Evolutionary conservation across 768 basidiomycete species (phyloP), one percentile per base, ranked within the genome.

Genomic region (Rhizopogon vulgaris): DNA sequence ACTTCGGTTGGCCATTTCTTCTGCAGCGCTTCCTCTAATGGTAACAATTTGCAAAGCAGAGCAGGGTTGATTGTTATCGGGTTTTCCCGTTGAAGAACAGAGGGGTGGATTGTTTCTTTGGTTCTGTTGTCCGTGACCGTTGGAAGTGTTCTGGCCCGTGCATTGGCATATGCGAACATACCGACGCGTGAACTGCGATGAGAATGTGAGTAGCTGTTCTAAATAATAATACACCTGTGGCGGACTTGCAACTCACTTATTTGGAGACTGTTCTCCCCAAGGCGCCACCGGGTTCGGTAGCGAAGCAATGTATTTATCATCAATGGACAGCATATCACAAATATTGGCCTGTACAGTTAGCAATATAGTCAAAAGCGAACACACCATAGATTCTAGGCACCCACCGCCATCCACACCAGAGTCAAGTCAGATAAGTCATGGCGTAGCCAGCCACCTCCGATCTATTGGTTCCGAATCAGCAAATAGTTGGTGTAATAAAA

Each of bases 341-440:
- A 87, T 66, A 54, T 85, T 77, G 4, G 82, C 77, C 84, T 85
- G 54, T 10, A 18, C 22, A 28, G 27, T 36, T 18, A 37, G 32
- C 12, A 3, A 50, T 34, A 5, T 5, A 6, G 32, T 38, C 7
- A 32, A 15, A 52, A 15, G 14, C 8, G 18, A 41, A 12, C 43
- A 14, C 15, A 41, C 4, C 34, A 18, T 27, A 49, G 11, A 34
- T n/a, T 45, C 9, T 30, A 25, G 38, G 4, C n/a, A 72, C 77
- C 34, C 58, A 84, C 82, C 49, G 73, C 73, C 80, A 85, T 84
- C 84, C 83, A 85, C 39, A 68, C 65, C 46, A 89, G 68, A 12
- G 81, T 75, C 24, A 87, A 40, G 59, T 87, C 84, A 0, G 86
- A 75, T 27, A 89, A 64, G 58, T 89, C 87, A 62, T 86, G 86